phyloP scores from a whole-genome alignment of 1,284 basidiomycete genomes.

The Ustilago bromivora region DNA sequence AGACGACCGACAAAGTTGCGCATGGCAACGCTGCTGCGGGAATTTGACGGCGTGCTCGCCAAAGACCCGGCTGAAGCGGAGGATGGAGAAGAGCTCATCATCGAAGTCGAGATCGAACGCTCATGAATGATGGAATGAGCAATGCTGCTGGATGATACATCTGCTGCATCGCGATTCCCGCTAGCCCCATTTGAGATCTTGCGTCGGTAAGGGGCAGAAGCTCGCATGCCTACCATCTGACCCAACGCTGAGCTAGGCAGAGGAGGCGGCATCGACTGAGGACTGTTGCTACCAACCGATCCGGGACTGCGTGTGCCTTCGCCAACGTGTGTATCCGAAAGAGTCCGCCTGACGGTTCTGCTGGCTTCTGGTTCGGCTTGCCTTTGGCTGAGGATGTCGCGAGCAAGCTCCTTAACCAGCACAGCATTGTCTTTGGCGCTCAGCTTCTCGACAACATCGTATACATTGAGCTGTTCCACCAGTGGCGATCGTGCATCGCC shows the following conservation, averaged over 20 bases:
- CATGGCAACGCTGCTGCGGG: conserved; percentile 39
- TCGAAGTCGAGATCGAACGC: conserved; percentile 27
- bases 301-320: conserved; percentile 21
- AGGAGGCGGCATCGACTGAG: conserved; percentile 24
- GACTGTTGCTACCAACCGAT: conserved; percentile 15
- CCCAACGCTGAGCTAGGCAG: conserved; percentile 20
- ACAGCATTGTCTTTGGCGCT: conserved; percentile 56
- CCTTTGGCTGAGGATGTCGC: conserved; percentile 55
- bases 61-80: conserved; percentile 15
- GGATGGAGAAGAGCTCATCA: conserved; percentile 21
- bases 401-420: conserved; percentile 75
- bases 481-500: conserved; percentile 73
- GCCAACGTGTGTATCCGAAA: conserved; percentile 50
- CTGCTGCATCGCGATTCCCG: conserved; percentile 24
- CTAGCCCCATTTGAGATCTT: conserved; percentile 43
- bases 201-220: conserved; percentile 44
- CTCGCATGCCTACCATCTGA: conserved; percentile 34
- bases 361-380: conserved; percentile 22
- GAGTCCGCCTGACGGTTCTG: conserved; percentile 42
- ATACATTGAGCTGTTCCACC: conserved; percentile 56
- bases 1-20: conserved; percentile 38
- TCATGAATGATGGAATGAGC: conserved; percentile 44
- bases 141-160: conserved; percentile 23
- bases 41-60: conserved; percentile 11
- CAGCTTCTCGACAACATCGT: conserved; percentile 56